phyloP scores from a whole-genome alignment of 177 flowering plant species.

The Tripterygium wilfordii region DNA sequence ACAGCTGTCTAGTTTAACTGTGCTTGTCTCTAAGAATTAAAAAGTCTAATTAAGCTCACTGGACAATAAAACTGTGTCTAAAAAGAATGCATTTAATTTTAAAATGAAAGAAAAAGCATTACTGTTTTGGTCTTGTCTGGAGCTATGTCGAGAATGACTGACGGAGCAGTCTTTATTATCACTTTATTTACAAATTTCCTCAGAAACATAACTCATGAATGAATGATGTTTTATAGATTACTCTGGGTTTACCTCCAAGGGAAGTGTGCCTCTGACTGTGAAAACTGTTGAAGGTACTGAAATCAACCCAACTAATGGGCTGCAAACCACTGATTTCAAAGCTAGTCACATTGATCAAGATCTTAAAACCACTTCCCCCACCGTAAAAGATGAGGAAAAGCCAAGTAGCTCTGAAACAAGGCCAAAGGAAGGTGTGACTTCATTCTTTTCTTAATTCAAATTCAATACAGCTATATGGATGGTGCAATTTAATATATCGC shows the following conservation, averaged over 20 bases:
- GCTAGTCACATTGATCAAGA: conserved; percentile 10
- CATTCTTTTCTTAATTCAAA: neutral
- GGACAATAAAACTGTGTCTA: too few relatives aligned
- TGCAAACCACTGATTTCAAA: conserved; percentile 16
- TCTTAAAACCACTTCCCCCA: conserved; percentile 10
- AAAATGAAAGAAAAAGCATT: too few relatives aligned
- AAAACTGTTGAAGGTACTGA: conserved; percentile 16
- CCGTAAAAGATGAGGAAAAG: conserved; percentile 37
- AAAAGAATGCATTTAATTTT: too few relatives aligned
- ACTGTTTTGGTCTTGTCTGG: too few relatives aligned
- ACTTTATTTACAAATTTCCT: neutral
- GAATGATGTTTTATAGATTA: conserved; percentile 22
- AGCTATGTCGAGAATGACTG: too few relatives aligned
- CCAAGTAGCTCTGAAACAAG: conserved; percentile 51
- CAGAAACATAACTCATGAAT: too few relatives aligned
- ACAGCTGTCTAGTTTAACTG: too few relatives aligned
- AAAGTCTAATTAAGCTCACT: too few relatives aligned
- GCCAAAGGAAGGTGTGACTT: conserved; percentile 68
- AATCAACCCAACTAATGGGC: conserved; percentile 13
- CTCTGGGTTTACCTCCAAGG: conserved; percentile 18
- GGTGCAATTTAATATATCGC: neutral
- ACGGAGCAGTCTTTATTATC: neutral
- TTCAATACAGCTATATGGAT: too few relatives aligned
- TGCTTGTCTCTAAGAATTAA: too few relatives aligned
- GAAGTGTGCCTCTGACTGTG: conserved; percentile 10